Evolutionary conservation across 116 monocot genomes (phyloP).

Genomic region (Posidonia oceanica): DNA sequence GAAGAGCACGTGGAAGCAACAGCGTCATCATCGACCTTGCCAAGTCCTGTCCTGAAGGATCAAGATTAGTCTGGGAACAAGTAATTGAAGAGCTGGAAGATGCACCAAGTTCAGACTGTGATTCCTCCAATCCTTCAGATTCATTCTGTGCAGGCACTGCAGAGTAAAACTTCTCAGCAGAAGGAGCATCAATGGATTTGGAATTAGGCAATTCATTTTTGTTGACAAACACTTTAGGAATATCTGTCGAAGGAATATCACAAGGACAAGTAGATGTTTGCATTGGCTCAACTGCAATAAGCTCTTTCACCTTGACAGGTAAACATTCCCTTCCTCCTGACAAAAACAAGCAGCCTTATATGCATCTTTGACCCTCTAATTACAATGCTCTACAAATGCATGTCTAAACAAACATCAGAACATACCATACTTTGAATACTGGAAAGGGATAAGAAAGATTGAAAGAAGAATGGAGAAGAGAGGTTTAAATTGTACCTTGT

Average conservation of each 20-base stretch:
- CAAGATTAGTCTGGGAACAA: conserved; percentile 28
- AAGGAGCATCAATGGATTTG: not conserved
- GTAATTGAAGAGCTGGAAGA: conserved; percentile 52
- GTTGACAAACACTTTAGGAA: not conserved
- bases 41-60: conserved; percentile 50
- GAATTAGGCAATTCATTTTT: not conserved
- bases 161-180: conserved; percentile 4
- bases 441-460: not conserved
- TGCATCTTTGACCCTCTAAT: not conserved
- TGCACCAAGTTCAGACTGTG: conserved; percentile 29
- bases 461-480: not conserved
- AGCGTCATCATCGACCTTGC: conserved; percentile 80
- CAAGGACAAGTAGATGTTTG: not conserved
- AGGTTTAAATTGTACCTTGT: conserved; percentile 19
- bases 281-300: too few relatives aligned
- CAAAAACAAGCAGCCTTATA: not conserved
- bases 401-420: not conserved
- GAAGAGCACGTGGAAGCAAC: conserved; percentile 84
- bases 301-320: not conserved
- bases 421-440: not conserved
- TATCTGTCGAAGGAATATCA: not conserved
- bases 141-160: not conserved
- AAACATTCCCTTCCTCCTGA: not conserved
- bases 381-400: not conserved
- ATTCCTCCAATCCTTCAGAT: conserved; percentile 22